Conservation (phyloP, 2,329 filamentous ascomycete species). For the Neofusicoccum sp. region DNA sequence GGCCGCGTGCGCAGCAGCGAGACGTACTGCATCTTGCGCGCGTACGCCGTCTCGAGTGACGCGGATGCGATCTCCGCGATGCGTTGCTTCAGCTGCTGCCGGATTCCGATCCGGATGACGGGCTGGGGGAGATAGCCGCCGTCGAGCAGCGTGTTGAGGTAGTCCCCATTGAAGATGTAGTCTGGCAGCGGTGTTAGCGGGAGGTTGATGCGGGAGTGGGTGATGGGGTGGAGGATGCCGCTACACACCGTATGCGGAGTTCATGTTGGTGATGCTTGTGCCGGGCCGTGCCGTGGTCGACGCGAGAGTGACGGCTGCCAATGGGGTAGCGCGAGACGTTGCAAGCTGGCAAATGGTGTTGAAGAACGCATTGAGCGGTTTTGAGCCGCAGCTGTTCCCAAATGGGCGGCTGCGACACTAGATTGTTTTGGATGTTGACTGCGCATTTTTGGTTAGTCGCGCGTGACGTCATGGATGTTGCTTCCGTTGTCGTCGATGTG, state of each 20-base stretch:
- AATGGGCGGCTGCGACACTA: background rate
- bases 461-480: conserved; percentile 6
- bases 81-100: conserved; percentile 65
- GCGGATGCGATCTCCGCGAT: conserved; percentile 58
- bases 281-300: background rate
- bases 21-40: conserved; percentile 66
- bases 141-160: conserved; percentile 55
- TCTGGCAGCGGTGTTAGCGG: background rate
- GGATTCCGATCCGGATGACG: conserved; percentile 66
- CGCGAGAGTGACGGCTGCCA: background rate
- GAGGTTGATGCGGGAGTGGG: background rate
- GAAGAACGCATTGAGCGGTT: background rate
- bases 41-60: conserved; percentile 56
- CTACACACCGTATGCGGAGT: conserved; percentile 6
- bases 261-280: background rate
- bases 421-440: conserved; percentile 16
- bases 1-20: conserved; percentile 60
- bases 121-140: conserved; percentile 65
- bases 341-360: background rate
- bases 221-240: background rate
- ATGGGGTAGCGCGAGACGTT: background rate
- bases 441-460: conserved; percentile 13
- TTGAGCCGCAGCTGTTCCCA: conserved; percentile 9
- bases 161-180: conserved; percentile 12
- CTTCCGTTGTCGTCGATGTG: background rate